A percentile compares a stretch with the other conserved stretches of the same genome.
Evolutionary conservation across 2,329 filamentous ascomycete genomes (phyloP).

Genomic region (Botrytis cinerea): DNA sequence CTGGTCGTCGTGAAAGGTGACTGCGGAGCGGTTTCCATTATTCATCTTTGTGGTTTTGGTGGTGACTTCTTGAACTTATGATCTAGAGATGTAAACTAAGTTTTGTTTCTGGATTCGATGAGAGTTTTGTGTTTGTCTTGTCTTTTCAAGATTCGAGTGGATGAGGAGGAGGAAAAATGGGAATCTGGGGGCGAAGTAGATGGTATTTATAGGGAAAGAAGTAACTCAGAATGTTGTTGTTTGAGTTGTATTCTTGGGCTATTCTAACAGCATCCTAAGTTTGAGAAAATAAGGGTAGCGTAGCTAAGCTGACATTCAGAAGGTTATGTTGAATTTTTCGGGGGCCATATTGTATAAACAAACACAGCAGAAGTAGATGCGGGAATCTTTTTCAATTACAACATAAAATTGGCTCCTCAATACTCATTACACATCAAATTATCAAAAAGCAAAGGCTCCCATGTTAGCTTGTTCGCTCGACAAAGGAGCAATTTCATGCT

Average conservation of each 20-base stretch:
- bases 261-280: not conserved
- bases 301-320: not conserved
- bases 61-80: not conserved
- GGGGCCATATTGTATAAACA: not conserved
- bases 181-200: not conserved
- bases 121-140: not conserved
- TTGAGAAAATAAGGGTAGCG: not conserved
- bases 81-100: not conserved
- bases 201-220: not conserved
- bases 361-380: not conserved
- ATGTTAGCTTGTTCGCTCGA: not conserved
- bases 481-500: not conserved
- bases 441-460: no score
- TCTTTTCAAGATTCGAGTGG: not conserved
- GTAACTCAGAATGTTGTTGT: not conserved
- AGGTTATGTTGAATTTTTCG: not conserved
- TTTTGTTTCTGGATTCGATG: not conserved
- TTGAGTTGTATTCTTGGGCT: not conserved
- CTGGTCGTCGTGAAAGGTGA: not conserved
- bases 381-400: not conserved
- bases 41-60: not conserved
- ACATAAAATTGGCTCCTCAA: rapidly evolving
- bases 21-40: not conserved
- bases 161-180: not conserved
- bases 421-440: not conserved